Conservation (phyloP, 495 filamentous ascomycete genomes). For the Neurospora discreta region DNA sequence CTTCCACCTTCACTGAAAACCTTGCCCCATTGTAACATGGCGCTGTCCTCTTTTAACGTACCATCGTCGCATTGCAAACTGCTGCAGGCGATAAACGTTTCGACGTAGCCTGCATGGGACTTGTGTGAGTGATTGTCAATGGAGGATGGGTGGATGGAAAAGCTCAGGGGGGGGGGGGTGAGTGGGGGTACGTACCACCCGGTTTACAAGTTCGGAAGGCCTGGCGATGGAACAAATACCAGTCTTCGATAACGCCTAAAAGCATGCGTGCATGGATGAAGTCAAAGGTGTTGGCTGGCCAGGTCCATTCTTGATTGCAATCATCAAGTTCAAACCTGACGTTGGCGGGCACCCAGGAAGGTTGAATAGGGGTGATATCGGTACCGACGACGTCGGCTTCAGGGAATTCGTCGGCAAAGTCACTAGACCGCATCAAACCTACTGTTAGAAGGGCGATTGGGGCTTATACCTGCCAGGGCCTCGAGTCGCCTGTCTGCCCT, state of each 20-base stretch:
- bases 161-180: not conserved
- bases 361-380: slow-evolving; percentile 47
- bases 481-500: not conserved
- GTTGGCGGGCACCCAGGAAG: slow-evolving; percentile 33
- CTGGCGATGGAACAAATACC: slow-evolving; percentile 18
- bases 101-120: slow-evolving; percentile 10
- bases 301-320: slow-evolving; percentile 40
- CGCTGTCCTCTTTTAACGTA: slow-evolving; percentile 2
- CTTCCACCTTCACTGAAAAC: slow-evolving; percentile 11
- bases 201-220: not conserved
- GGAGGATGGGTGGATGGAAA: not conserved
- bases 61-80: slow-evolving; percentile 11
- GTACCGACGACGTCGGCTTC: slow-evolving; percentile 43
- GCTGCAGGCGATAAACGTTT: slow-evolving; percentile 12
- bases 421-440: slow-evolving; percentile 11
- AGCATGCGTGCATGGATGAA: slow-evolving; percentile 41
- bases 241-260: slow-evolving; percentile 40
- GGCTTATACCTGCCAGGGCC: not conserved
- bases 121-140: not conserved
- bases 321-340: slow-evolving; percentile 46
- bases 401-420: slow-evolving; percentile 36
- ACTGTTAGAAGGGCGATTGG: slow-evolving; percentile 2
- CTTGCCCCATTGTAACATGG: slow-evolving; percentile 12
- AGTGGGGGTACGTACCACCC: not conserved
- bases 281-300: slow-evolving; percentile 39